Conservation (phyloP, 768 basidiomycete genomes). For the Nidula microcarpa region DNA sequence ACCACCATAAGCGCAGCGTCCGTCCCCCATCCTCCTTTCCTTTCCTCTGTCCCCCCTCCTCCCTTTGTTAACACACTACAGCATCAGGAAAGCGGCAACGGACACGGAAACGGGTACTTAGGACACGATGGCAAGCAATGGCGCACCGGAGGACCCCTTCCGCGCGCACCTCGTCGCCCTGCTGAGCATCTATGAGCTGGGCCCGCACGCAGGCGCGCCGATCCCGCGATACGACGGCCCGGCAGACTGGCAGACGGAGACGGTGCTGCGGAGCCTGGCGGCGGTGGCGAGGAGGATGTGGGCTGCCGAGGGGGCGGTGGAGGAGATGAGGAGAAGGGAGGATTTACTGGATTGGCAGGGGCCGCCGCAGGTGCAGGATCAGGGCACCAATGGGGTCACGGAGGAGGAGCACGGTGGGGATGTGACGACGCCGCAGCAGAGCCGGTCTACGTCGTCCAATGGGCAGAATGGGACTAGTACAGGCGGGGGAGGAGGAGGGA, state of each 20-base stretch:
- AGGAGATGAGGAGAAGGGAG: conserved; percentile 28
- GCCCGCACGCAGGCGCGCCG: conserved; percentile 37
- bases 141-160: conserved; percentile 14
- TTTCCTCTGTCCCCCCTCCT: no score
- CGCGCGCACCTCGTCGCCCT: conserved; percentile 49
- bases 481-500: neutral
- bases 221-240: conserved; percentile 49
- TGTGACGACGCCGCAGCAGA: neutral
- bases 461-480: neutral
- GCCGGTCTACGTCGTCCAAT: no score
- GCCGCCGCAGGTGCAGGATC: neutral
- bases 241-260: conserved; percentile 52
- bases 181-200: conserved; percentile 55
- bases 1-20: no score
- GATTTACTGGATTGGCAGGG: neutral
- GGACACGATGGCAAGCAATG: no score
- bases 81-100: no score
- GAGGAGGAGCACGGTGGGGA: neutral
- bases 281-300: conserved; percentile 52
- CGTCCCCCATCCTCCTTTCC: no score
- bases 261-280: conserved; percentile 48
- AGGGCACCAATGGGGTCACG: neutral
- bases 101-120: no score
- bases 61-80: no score
- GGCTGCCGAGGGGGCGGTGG: conserved; percentile 47